Base-by-base conservation (phyloP, 768 basidiomycete species). In the Kwoniella heveanensis region DNA sequence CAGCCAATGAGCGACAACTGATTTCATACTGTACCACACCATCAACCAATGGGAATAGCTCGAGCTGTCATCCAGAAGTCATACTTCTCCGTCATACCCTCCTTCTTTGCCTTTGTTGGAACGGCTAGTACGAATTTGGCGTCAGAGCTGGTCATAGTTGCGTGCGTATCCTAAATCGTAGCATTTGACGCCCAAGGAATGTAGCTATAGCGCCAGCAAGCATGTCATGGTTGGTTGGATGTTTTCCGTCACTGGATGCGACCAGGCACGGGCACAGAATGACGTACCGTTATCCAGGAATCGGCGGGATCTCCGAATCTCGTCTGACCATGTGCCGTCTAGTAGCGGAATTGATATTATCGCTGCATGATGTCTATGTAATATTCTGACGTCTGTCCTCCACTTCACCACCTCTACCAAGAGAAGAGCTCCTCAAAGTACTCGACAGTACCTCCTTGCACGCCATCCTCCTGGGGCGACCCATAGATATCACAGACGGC, bases 361-460 rank as follows among this genome's bases (percentile, higher is more conserved):
- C 32, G 13, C 32, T 32, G 32, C 32, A 32, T 32, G 32, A 32
- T n/a, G n/a, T 32, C 32, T 32, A 32, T 32, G 13, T 32, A 32
- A 32, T 6, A 32, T 5, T 32, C 32, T 32, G 13, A 32, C 32
- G 32, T 13, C 32, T 13, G 32, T 13, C 32, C 39, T 3, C 39
- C 39, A 44, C n/a, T 19, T 13, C n/a, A 29, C 30, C 30, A 36
- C 27, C 10, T 24, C 52, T 69, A 72, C 71, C 71, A 72, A 15
- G 53, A 55, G 39, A 69, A 72, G 21, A 50, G 48, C 27, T 72
- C 66, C 44, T 70, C 71, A 32, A 65, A 69, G 27, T 70, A 68
- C 32, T 70, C 71, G 10, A 70, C 29, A 5, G 57, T 59, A 2
- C 44, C 26, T 9, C 58, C 71, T 10, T 29, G 29, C 13, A 70